Evolutionary conservation across 2,329 filamentous ascomycete species (phyloP).

Genomic region (Orbilia ellipsospora): DNA sequence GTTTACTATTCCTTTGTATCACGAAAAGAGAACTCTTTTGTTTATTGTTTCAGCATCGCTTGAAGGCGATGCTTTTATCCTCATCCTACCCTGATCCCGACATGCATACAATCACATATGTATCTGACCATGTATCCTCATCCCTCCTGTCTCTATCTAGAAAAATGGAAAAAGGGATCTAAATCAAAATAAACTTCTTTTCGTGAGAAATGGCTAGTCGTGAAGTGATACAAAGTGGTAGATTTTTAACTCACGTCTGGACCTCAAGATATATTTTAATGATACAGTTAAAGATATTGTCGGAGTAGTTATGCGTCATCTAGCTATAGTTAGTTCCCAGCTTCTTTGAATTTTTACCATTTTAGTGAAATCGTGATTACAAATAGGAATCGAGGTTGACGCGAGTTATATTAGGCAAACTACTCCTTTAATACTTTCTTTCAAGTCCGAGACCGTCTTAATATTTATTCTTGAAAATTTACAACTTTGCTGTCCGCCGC

Average conservation of each 20-base stretch:
- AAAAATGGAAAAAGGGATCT: constrained; percentile 8
- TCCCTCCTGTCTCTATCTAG: constrained; percentile 1
- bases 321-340: no score
- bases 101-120: constrained; percentile 3
- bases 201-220: no score
- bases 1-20: constrained; percentile 44
- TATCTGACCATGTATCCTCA: constrained; percentile 8
- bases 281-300: no score
- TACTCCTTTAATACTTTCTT: not conserved
- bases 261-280: no score
- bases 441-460: not conserved
- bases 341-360: not conserved
- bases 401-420: no score
- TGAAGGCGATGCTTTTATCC: not conserved
- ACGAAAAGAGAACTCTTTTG: constrained; percentile 56
- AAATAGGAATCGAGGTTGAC: not conserved
- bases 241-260: no score
- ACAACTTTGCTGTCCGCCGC: no score
- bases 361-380: not conserved
- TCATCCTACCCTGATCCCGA: not conserved
- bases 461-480: not conserved
- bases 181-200: no score
- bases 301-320: no score
- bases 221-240: no score
- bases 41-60: constrained; percentile 47